Conservation (phyloP, 2,329 filamentous ascomycete species). For the Coleophoma cylindrospora region DNA sequence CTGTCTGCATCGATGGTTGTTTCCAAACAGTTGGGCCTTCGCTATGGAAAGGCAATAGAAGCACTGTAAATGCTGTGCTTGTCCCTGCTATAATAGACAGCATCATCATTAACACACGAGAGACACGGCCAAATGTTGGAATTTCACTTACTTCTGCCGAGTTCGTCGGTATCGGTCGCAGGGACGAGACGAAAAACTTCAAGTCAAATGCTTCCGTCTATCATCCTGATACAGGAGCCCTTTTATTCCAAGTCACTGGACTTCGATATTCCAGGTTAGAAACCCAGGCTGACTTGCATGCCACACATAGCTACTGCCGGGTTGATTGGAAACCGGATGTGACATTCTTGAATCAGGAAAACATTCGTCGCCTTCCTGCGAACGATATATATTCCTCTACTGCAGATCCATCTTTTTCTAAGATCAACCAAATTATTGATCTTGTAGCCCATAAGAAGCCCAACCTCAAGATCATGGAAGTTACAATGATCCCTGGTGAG, state of each 20-base stretch:
- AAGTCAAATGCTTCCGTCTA: conserved; percentile 6
- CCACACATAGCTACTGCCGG: conserved; percentile 7
- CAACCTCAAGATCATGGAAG: conserved; percentile 27
- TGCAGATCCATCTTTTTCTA: not conserved
- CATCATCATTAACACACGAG: conserved; percentile 10
- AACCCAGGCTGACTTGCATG: not conserved
- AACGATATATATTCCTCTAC: not conserved
- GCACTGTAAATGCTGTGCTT: conserved; percentile 9
- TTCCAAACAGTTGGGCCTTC: conserved; percentile 15
- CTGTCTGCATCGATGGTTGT: conserved; percentile 20
- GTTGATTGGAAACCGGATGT: conserved; percentile 15
- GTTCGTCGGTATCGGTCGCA: conserved; percentile 12
- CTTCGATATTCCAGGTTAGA: conserved; percentile 13
- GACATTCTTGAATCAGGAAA: conserved; percentile 5
- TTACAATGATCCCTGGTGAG: conserved; percentile 21
- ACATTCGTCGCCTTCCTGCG: not conserved
- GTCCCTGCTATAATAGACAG: conserved; percentile 17
- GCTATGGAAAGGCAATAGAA: conserved; percentile 9
- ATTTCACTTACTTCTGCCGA: conserved; percentile 2
- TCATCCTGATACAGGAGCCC: conserved; percentile 3
- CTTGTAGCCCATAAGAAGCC: conserved; percentile 32
- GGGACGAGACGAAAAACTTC: conserved; percentile 12
- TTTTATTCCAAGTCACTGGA: conserved; percentile 11
- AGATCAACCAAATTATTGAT: conserved; percentile 23
- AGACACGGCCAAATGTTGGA: not conserved